Percentiles rank a stretch among this genome's conserved stretches.
These are phyloP conservation scores for Coemansia sp. DNA, from an alignment of 192 early-diverging fungal species.

Conservation along the genomic window DNA sequence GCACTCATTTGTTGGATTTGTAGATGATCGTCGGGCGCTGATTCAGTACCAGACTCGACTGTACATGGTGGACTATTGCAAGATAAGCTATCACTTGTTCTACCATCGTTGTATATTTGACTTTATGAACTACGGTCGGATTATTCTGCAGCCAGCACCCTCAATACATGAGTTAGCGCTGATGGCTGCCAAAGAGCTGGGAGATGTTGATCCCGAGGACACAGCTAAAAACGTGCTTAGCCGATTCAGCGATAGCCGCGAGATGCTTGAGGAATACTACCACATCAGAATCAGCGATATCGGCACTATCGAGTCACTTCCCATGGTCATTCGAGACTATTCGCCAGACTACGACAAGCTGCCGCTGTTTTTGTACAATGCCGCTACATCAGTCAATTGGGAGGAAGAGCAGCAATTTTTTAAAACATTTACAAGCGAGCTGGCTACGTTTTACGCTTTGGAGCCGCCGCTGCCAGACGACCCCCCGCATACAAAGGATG, in stretches of 20 bases:
- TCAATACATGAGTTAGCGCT: slow-evolving; percentile 66
- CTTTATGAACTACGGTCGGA: slow-evolving; percentile 86
- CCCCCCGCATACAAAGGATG: slow-evolving; percentile 38
- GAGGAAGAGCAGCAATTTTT: slow-evolving; percentile 83
- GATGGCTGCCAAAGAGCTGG: slow-evolving; percentile 56
- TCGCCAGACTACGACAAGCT: slow-evolving; percentile 80
- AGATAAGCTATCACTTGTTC: slow-evolving; percentile 80
- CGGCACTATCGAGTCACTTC: slow-evolving; percentile 67
- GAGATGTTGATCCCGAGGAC: slow-evolving; percentile 22
- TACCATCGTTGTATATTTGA: slow-evolving; percentile 79
- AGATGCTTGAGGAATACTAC: slow-evolving; percentile 93
- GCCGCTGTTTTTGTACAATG: slow-evolving; percentile 75
- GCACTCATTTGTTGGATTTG: slow-evolving; percentile 86
- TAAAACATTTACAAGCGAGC: slow-evolving; percentile 60
- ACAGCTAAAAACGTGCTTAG: slow-evolving; percentile 16
- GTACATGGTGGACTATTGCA: slow-evolving; percentile 79
- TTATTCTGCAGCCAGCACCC: slow-evolving; percentile 62
- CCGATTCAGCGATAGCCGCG: slow-evolving; percentile 45
- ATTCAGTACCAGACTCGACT: slow-evolving; percentile 85
- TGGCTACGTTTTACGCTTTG: slow-evolving; percentile 51
- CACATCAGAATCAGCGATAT: slow-evolving; percentile 64
- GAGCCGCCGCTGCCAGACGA: slow-evolving; percentile 47
- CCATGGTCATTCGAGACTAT: slow-evolving; percentile 80
- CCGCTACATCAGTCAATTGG: slow-evolving; percentile 85
- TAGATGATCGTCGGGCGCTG: slow-evolving; percentile 76